Conservation (phyloP, 768 basidiomycete species). For the Psilocybe cubensis region DNA sequence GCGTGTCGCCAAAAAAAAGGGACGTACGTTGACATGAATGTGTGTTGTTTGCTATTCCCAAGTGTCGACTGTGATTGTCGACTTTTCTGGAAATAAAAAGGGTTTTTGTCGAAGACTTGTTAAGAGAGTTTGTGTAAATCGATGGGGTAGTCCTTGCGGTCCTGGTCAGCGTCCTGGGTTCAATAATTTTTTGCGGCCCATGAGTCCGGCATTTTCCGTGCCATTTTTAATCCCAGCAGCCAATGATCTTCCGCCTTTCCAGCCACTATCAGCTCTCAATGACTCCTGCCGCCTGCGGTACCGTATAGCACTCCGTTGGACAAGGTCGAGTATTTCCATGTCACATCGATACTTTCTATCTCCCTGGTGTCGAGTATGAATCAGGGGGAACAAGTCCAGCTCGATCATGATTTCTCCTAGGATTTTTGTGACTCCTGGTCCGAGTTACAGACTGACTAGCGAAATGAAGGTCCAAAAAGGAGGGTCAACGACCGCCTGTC, state of each 20-base stretch:
- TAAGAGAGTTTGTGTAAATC: slow-evolving; percentile 16
- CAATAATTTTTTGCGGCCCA: slow-evolving; percentile 30
- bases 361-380: no score
- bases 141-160: slow-evolving; percentile 27
- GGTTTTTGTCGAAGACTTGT: slow-evolving; percentile 15
- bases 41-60: slow-evolving; percentile 35
- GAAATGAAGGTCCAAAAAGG: no score
- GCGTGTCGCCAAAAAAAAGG: slow-evolving; percentile 13
- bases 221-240: slow-evolving; percentile 14
- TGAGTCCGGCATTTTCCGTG: slow-evolving; percentile 20
- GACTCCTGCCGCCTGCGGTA: no score
- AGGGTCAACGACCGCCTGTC: not conserved
- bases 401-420: no score
- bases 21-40: slow-evolving; percentile 55
- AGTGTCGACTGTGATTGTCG: slow-evolving; percentile 45
- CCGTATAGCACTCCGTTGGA: no score
- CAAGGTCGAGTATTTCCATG: no score
- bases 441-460: no score
- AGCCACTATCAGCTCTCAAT: no score
- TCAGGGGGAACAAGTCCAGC: no score
- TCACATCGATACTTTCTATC: no score
- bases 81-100: slow-evolving; percentile 35
- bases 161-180: slow-evolving; percentile 23
- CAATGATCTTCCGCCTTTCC: no score
- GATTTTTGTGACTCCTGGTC: no score